Conservation (phyloP, 2,329 filamentous ascomycete genomes). For the Penicillium carneum region DNA sequence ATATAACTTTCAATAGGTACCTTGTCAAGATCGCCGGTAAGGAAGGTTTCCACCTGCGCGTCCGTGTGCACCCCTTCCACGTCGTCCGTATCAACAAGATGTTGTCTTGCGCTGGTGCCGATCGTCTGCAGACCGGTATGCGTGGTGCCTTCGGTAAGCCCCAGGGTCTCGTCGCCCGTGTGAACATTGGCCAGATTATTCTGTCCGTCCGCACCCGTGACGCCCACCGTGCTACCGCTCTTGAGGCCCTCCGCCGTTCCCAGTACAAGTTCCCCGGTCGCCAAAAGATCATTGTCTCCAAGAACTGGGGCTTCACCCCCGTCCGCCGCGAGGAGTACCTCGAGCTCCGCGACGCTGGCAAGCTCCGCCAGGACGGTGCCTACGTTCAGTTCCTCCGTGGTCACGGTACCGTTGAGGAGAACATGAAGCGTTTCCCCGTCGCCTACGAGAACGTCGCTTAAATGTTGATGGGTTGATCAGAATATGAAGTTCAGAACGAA, state of each 20-base stretch:
- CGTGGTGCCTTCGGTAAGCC: slow-evolving; percentile 99
- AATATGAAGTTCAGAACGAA: slow-evolving; percentile 41
- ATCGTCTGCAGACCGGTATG: slow-evolving; percentile 99
- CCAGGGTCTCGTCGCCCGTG: slow-evolving; percentile 97
- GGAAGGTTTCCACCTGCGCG: slow-evolving; percentile 74
- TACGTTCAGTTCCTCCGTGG: slow-evolving; percentile 99
- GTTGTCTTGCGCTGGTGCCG: slow-evolving; percentile 99
- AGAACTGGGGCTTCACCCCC: slow-evolving; percentile 99
- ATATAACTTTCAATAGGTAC: slow-evolving; percentile 57
- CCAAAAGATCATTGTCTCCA: slow-evolving; percentile 99
- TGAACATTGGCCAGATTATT: slow-evolving; percentile 99
- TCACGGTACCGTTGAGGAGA: slow-evolving; percentile 82
- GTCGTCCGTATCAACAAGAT: slow-evolving; percentile 99
- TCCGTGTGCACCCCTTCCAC: slow-evolving; percentile 97
- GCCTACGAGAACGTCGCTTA: slow-evolving; percentile 68
- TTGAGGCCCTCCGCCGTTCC: slow-evolving; percentile 97
- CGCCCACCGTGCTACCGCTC: slow-evolving; percentile 85
- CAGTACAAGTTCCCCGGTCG: slow-evolving; percentile 99
- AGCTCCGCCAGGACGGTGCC: slow-evolving; percentile 95
- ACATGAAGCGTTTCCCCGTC: slow-evolving; percentile 93
- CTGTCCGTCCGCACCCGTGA: slow-evolving; percentile 97
- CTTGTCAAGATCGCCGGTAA: slow-evolving; percentile 73
- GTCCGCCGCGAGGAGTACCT: slow-evolving; percentile 97
- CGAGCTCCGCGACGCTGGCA: slow-evolving; percentile 89
- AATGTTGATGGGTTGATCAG: slow-evolving; percentile 42